Conservation (phyloP, 257 asterid species). For the Nicotiana knightiana region DNA sequence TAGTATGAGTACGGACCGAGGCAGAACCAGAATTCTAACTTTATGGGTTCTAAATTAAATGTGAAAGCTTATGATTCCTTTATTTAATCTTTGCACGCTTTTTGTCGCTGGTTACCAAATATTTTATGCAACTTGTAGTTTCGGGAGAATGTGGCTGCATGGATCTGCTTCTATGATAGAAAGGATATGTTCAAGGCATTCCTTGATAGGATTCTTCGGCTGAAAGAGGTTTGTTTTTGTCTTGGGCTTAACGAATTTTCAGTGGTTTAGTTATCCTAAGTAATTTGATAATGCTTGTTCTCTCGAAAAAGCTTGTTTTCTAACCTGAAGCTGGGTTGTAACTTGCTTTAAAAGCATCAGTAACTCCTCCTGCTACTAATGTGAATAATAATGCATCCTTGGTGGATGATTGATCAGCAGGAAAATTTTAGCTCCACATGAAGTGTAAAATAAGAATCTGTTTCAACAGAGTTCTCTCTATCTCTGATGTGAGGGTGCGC, state of each 20-base stretch:
- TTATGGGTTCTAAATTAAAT: too few relatives aligned
- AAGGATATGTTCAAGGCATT: conserved; percentile 79
- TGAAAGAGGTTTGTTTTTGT: conserved; percentile 65
- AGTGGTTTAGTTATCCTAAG: background rate
- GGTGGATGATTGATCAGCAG: background rate
- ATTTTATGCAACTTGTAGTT: conserved; percentile 54
- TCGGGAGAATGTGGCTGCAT: conserved; percentile 96
- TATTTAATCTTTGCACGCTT: background rate
- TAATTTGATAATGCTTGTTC: background rate
- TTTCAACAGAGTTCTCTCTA: background rate
- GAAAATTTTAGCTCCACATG: background rate
- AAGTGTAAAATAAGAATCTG: background rate
- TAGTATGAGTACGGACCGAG: too few relatives aligned
- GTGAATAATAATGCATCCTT: background rate
- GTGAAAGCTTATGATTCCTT: background rate
- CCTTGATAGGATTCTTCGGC: conserved; percentile 80
- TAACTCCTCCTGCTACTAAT: background rate
- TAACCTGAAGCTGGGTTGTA: background rate
- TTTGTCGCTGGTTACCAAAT: background rate
- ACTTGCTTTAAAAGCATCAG: background rate
- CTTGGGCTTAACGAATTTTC: background rate
- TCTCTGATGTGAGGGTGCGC: background rate
- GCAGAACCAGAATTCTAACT: too few relatives aligned
- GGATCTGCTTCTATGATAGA: conserved; percentile 80
- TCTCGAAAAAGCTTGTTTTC: background rate